These are phyloP conservation scores for Hypoxylon sp. DNA, from an alignment of 2,329 filamentous ascomycete genomes.

Conservation along the genomic window DNA sequence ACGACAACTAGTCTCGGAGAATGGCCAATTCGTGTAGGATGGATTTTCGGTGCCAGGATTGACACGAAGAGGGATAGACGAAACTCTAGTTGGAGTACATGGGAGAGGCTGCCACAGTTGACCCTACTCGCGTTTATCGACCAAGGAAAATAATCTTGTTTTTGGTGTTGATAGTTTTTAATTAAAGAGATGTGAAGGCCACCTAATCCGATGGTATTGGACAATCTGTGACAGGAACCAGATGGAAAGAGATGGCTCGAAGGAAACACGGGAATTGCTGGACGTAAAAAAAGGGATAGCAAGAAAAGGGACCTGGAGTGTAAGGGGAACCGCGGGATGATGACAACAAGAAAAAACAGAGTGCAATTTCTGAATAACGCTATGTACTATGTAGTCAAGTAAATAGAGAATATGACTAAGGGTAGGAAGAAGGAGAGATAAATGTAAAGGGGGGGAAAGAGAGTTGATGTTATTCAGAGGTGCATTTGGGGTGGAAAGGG, in stretches of 20 bases:
- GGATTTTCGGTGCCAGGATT: slow-evolving; percentile 50
- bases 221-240: slow-evolving; percentile 38
- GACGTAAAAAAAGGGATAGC: slow-evolving; percentile 27
- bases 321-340: slow-evolving; percentile 42
- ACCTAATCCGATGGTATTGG: slow-evolving; percentile 35
- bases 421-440: slow-evolving; percentile 51
- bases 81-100: slow-evolving; percentile 51
- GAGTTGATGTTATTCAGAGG: slow-evolving; percentile 54
- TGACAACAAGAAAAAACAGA: slow-evolving; percentile 49
- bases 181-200: slow-evolving; percentile 35
- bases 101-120: slow-evolving; percentile 46
- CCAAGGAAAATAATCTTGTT: slow-evolving; percentile 41
- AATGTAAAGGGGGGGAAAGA: slow-evolving; percentile 44
- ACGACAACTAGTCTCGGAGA: slow-evolving; percentile 47
- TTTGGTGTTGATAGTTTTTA: slow-evolving; percentile 42
- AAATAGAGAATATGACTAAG: slow-evolving; percentile 51
- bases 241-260: slow-evolving; percentile 36
- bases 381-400: slow-evolving; percentile 51
- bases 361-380: slow-evolving; percentile 45
- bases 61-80: slow-evolving; percentile 49
- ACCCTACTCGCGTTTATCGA: slow-evolving; percentile 34
- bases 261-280: slow-evolving; percentile 39
- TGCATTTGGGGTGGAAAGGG: slow-evolving; percentile 51
- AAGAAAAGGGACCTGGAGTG: slow-evolving; percentile 44
- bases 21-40: slow-evolving; percentile 45